Evolutionary conservation across 2,329 filamentous ascomycete species (phyloP).

Genomic region (Emericellopsis atlantica): DNA sequence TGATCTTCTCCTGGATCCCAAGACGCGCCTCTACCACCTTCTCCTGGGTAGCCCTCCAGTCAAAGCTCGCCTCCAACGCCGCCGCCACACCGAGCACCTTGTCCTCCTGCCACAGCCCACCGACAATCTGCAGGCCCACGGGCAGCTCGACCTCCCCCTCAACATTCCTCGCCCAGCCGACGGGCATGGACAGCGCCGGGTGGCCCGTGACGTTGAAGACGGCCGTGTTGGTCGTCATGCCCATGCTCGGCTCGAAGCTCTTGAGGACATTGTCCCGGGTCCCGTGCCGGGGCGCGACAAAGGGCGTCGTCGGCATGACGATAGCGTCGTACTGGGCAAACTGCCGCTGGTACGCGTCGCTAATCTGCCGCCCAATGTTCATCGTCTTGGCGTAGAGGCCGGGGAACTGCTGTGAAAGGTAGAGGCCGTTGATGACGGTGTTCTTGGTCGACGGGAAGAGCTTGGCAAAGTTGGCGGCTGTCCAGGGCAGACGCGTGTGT

Average conservation of each 20-base stretch:
- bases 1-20: no score
- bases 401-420: slow-evolving; percentile 29
- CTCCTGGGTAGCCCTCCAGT: not conserved
- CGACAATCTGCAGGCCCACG: slow-evolving; percentile 42
- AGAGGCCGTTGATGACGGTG: slow-evolving; percentile 37
- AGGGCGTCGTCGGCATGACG: slow-evolving; percentile 34
- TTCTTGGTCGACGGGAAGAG: slow-evolving; percentile 41
- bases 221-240: slow-evolving; percentile 41
- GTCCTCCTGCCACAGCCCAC: slow-evolving; percentile 35
- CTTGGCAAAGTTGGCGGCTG: slow-evolving; percentile 33
- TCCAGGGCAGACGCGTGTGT: slow-evolving; percentile 29
- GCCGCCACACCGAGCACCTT: slow-evolving; percentile 27
- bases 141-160: slow-evolving; percentile 29
- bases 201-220: slow-evolving; percentile 45
- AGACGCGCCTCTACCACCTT: no score
- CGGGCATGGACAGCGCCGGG: slow-evolving; percentile 37
- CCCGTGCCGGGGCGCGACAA: slow-evolving; percentile 30
- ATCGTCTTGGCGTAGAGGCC: slow-evolving; percentile 32
- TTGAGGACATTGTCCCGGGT: slow-evolving; percentile 22
- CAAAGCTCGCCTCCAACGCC: slow-evolving; percentile 27
- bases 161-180: slow-evolving; percentile 28
- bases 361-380: slow-evolving; percentile 31
- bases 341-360: slow-evolving; percentile 29
- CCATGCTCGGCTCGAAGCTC: slow-evolving; percentile 36
- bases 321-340: slow-evolving; percentile 28